Evolutionary conservation across 2,329 filamentous ascomycete genomes (phyloP), one percentile per base, ranked within the genome.

Genomic region (Thielaviopsis ethacetica): DNA sequence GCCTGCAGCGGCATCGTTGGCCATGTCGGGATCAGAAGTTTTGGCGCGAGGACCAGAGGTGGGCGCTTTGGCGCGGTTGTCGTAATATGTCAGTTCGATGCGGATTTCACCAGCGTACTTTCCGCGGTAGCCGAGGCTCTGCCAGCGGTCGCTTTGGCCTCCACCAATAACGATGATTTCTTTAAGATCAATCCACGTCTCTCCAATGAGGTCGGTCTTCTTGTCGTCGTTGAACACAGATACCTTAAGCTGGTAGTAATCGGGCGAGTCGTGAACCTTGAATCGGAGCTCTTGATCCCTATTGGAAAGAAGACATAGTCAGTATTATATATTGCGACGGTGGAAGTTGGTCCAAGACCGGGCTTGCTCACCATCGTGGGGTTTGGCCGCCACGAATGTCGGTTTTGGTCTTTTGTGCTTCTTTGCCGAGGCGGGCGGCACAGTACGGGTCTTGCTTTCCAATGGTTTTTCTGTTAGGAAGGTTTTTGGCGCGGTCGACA

Each of bases 281-380:
- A 97, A 98, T 62, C 93, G 88, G 52, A 98, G 80, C 71, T 98
- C 93, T 72, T 97, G 89, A 70, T 98, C 93, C 93, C 93, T 98
- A 67, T 26, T n/a, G 26, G 22, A 50, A 52, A 47, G 15, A 41
- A 12, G 24, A 63, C 54, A 54, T 54, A 52, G 30, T 60, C 69
- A 59, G 51, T 41, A 19, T 34, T 41, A 19, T 34, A 56, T 30
- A 15, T 7, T 47, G 10, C 21, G 34, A 1, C 17, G 13, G 7
- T 21, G 9, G 49, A 30, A 1, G n/a, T 5, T 41, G 22, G 22
- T 47, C 19, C 24, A 24, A 53, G 17, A 53, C 24, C 19, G 53
- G 41, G 38, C 7, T 22, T 38, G 54, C 54, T 57, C 70, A 96
- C 93, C 93, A 98, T 79, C 81, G 85, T 7, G 93, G 93, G 47